Conservation (phyloP, 495 filamentous ascomycete species). For the Penicillium ucsense region DNA sequence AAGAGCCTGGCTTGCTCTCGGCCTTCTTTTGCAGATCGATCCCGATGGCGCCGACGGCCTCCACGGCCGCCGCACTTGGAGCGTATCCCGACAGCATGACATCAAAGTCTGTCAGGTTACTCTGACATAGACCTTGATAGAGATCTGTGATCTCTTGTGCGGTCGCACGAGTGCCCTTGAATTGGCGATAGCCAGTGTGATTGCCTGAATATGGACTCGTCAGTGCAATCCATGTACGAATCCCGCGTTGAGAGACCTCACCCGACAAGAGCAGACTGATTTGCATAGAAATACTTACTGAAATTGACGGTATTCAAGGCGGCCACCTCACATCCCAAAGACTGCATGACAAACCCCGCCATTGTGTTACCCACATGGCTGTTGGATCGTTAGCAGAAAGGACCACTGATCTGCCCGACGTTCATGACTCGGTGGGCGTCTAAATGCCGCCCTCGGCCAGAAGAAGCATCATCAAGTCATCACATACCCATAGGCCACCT, state of each 20-base stretch:
- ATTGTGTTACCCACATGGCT: constrained; percentile 98
- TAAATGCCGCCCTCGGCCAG: too few relatives aligned
- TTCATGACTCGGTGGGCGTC: too few relatives aligned
- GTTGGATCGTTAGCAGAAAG: neutral
- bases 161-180: constrained; percentile 70
- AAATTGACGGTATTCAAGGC: constrained; percentile 94
- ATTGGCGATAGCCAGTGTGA: constrained; percentile 81
- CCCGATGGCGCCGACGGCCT: constrained; percentile 75
- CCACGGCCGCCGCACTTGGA: constrained; percentile 71
- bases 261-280: too few relatives aligned
- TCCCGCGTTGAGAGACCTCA: too few relatives aligned
- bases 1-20: constrained; percentile 55
- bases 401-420: too few relatives aligned
- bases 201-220: constrained; percentile 50
- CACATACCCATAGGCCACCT: constrained; percentile 75
- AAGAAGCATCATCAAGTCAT: neutral
- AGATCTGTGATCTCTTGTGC: constrained; percentile 77
- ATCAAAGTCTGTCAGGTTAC: constrained; percentile 74
- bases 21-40: constrained; percentile 64
- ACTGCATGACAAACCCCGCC: constrained; percentile 84
- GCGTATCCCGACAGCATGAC: constrained; percentile 91
- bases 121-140: constrained; percentile 74
- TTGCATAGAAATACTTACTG: constrained; percentile 47
- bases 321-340: constrained; percentile 84
- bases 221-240: too few relatives aligned